These are phyloP conservation scores for Nothophytophthora sp. DNA, from an alignment of 352 stramenopile genomes.

Conservation along the genomic window DNA sequence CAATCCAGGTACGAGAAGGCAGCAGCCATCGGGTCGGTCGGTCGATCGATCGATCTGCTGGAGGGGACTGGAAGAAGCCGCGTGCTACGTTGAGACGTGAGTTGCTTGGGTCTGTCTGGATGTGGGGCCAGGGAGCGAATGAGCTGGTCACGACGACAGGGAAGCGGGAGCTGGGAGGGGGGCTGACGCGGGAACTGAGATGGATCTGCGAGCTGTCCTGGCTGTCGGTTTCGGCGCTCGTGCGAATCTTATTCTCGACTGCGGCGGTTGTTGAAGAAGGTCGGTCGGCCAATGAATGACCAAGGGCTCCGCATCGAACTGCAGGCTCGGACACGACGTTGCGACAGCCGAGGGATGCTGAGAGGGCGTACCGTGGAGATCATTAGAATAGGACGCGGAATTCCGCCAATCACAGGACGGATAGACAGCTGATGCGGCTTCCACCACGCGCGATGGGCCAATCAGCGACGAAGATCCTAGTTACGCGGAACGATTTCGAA, in stretches of 20 bases:
- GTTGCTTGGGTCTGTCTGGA: constrained; percentile 7
- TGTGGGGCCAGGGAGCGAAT: constrained; percentile 4
- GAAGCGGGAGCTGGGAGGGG: neutral
- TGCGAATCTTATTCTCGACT: constrained; percentile 24
- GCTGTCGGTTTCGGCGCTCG: no score
- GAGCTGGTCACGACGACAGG: constrained; percentile 8
- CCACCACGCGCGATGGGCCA: constrained; percentile 14
- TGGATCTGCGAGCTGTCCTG: constrained; percentile 6
- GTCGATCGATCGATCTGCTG: neutral
- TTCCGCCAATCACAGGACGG: constrained; percentile 5
- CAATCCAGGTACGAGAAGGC: constrained; percentile 41
- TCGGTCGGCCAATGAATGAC: no score
- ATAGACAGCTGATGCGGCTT: neutral
- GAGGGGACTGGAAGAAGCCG: no score
- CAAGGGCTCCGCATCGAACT: no score
- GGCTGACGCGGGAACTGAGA: neutral
- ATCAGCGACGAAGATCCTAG: constrained; percentile 2
- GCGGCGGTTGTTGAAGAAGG: no score
- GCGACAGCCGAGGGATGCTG: no score
- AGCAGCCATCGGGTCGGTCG: neutral
- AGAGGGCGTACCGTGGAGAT: no score
- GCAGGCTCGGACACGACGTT: no score
- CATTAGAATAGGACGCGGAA: constrained; percentile 4
- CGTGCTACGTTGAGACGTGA: neutral
- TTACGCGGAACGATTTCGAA: no score